Evolutionary conservation across 768 basidiomycete species (phyloP), one percentile per base, ranked within the genome.

Genomic region (Chalciporus sphaerocephalus): DNA sequence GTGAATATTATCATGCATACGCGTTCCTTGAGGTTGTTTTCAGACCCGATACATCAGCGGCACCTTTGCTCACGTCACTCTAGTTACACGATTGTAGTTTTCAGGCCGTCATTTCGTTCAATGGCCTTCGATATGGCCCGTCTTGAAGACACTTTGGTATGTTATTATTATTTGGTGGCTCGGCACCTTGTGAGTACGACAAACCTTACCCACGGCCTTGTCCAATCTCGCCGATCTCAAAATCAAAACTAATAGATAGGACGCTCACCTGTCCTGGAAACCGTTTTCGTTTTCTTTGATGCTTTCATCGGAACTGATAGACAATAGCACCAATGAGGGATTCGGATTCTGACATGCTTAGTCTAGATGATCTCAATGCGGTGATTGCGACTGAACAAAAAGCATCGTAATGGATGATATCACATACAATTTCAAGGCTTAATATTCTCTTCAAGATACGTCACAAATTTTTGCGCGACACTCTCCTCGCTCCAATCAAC

Each of bases 401-500:
- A 10, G 37, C 38, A 32, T 13, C 25, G 18, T 47, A 47, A 17
- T 24, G 18, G 48, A 35, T 43, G 43, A 8, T 3, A 35, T 24
- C 37, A 34, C 18, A 38, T 37, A 16, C 39, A 21, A 18, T 28
- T n/a, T 71, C 59, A 78, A 2, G 68, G 61, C 58, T 68, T 76
- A 40, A 86, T 47, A 67, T 84, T 78, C 62, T 89, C 85, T 62
- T 85, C 82, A 48, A 92, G 61, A 68, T 87, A 90, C 39, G 58
- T 60, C 36, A 75, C 77, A 72, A 91, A 91, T 58, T 84, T 89
- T 17, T 62, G 48, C n/a, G 76, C 79, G 16, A 92, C 75, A 46
- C 76, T 80, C 53, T 77, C 75, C 58, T 87, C 87, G 47, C 72
- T 77, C 85, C 88, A 92, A 53, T 88, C 81, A 22, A 92, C 81